Evolutionary conservation across 768 basidiomycete species (phyloP), one percentile per base, ranked within the genome.

Genomic region (Leucocoprinus birnbaumii): DNA sequence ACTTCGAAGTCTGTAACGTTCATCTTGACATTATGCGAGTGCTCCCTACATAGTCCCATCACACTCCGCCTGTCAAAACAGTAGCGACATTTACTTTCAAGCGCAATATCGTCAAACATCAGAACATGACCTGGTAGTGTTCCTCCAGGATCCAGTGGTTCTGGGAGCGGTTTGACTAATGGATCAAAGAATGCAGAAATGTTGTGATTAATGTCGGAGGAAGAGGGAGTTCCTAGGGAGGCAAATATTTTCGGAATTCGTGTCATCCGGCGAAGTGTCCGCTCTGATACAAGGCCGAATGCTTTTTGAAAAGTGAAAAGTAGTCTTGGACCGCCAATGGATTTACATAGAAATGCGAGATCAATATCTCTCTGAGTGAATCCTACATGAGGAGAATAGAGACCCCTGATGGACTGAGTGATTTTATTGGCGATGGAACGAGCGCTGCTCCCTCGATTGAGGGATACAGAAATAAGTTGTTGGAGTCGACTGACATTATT

Each of bases 1-100:
- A 16, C 11, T 14, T 54, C 43, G 7, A 54, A 7, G 53, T 31
- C 37, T 8, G 9, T 40, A 16, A 54, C 43, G 18, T 19, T 10
- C 8, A 44, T 24, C 31, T 54, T 26, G 19, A 54, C 10, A 7
- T 31, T 43, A 3, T 35, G 4, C 2, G 27, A 22, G 21, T 54
- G 43, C 26, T 54, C 43, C 2, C 53, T 22, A 44, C 53, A 54
- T 8, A 54, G 44, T 11, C 53, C 53, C 8, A 54, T 5, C 10
- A 47, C 22, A 4, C 6, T 18, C n/a, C 21, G n/a, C 24, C 43
- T 22, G 21, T 19, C 25, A 3, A 25, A 19, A 35, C 44, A 48
- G 34, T 48, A 48, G 1, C 24, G 43, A 41, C 45, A 55, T 19
- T 45, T 43, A 21, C 25, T 40, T 22, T 55, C 53, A 22, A 48